Evolutionary conservation across 1,284 basidiomycete genomes (phyloP).

Genomic region (Apiotrichum montevideense): DNA sequence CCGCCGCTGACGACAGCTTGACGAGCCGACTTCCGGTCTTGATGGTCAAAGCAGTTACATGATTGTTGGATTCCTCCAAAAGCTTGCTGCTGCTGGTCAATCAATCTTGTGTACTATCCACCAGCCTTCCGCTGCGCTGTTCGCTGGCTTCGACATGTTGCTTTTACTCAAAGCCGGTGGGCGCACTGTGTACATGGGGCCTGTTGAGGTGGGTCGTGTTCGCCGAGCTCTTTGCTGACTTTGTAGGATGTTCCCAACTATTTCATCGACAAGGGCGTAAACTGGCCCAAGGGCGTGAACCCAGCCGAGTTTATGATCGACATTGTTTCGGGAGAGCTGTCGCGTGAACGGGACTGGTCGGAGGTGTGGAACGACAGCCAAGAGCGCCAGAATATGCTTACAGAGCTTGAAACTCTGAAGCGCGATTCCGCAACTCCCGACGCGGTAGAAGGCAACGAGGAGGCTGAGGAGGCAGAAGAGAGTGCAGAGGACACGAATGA

Average conservation of each 20-base stretch:
- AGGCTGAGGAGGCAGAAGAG: neutral
- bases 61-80: constrained; percentile 54
- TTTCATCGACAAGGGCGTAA: constrained; percentile 40
- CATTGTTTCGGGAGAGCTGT: constrained; percentile 37
- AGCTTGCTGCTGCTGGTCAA: constrained; percentile 51
- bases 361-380: constrained; percentile 58
- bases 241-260: constrained; percentile 49
- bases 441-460: neutral
- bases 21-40: constrained; percentile 53
- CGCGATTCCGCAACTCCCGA: neutral
- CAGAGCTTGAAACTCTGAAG: constrained; percentile 47
- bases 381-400: constrained; percentile 42
- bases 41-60: constrained; percentile 57
- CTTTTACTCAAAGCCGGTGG: constrained; percentile 49
- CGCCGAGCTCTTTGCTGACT: too few species aligned
- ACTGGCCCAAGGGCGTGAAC: constrained; percentile 47
- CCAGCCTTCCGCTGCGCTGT: constrained; percentile 61
- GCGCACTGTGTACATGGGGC: constrained; percentile 55
- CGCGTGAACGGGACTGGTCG: constrained; percentile 59
- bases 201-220: constrained; percentile 27
- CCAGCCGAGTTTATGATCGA: constrained; percentile 50
- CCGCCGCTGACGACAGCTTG: constrained; percentile 30
- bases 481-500: constrained; percentile 5
- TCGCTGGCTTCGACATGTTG: constrained; percentile 66
- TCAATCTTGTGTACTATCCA: constrained; percentile 52